phyloP scores from a whole-genome alignment of 345 rosid species.

The Adansonia digitata region DNA sequence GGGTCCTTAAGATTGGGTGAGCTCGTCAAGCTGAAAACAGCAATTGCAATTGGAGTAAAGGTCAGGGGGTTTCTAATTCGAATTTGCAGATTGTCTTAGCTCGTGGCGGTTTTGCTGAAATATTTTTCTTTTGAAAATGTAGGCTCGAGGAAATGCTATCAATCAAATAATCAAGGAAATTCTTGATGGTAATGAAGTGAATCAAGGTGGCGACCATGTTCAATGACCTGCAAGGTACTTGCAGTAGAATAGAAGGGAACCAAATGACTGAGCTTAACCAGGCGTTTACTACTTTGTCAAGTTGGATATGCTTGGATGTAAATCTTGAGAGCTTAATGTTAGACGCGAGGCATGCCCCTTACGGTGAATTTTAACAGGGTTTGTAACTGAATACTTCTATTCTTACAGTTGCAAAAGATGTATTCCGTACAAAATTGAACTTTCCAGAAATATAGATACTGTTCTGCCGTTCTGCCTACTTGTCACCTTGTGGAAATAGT shows the following conservation, averaged over 20 bases:
- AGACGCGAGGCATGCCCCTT: neutral
- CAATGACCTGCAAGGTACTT: neutral
- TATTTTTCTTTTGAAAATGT: neutral
- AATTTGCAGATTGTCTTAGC: neutral
- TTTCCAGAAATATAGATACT: neutral
- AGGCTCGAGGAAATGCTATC: constrained; percentile 8
- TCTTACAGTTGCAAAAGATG: neutral
- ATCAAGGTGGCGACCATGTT: neutral
- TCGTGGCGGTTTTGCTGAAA: neutral
- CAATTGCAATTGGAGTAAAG: constrained; percentile 32
- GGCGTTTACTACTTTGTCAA: neutral
- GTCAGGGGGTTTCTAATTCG: neutral
- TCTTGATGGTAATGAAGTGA: neutral
- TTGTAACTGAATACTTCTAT: neutral
- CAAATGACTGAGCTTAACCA: neutral
- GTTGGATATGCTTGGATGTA: neutral
- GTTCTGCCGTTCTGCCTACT: neutral
- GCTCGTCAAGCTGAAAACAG: constrained; percentile 48
- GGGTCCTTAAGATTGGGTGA: constrained; percentile 55
- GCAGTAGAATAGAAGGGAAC: neutral
- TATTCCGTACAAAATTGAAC: neutral
- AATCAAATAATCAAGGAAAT: neutral
- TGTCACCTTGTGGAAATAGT: neutral
- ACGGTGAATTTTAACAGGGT: neutral
- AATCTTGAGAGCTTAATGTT: neutral